These are phyloP conservation scores for Fragaria ananassa DNA, from an alignment of 306 rosid genomes.

Conservation along the genomic window DNA sequence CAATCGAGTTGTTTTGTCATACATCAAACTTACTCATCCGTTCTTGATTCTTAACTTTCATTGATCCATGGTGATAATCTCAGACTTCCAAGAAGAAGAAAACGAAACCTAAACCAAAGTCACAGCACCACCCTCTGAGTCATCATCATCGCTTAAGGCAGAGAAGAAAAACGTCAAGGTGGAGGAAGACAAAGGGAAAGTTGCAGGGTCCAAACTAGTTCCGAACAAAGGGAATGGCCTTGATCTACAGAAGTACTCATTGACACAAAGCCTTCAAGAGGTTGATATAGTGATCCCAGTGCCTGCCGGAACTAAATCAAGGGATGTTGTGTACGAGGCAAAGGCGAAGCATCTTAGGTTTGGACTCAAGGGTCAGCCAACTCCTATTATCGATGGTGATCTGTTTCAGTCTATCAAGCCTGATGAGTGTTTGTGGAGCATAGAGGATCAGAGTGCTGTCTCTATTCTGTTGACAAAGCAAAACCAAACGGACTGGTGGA, in stretches of 20 bases:
- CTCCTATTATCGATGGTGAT: slow-evolving; percentile 57
- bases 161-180: not conserved
- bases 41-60: not conserved
- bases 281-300: slow-evolving; percentile 52
- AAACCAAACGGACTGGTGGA: slow-evolving; percentile 86
- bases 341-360: slow-evolving; percentile 36
- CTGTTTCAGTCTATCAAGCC: slow-evolving; percentile 48
- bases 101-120: not conserved
- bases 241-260: slow-evolving; percentile 62
- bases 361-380: slow-evolving; percentile 63
- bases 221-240: slow-evolving; percentile 39
- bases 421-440: slow-evolving; percentile 68
- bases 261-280: slow-evolving; percentile 68
- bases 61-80: slow-evolving; percentile 1
- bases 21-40: too few species aligned
- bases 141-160: not conserved
- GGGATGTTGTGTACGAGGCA: slow-evolving; percentile 34
- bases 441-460: slow-evolving; percentile 53
- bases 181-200: not conserved
- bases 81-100: not conserved
- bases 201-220: slow-evolving; percentile 38
- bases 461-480: slow-evolving; percentile 74
- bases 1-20: too few species aligned
- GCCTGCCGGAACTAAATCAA: slow-evolving; percentile 41
- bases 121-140: not conserved